Evolutionary conservation across 2,329 filamentous ascomycete species (phyloP), one percentile per base, ranked within the genome.

Genomic region (Xylaria sp.): DNA sequence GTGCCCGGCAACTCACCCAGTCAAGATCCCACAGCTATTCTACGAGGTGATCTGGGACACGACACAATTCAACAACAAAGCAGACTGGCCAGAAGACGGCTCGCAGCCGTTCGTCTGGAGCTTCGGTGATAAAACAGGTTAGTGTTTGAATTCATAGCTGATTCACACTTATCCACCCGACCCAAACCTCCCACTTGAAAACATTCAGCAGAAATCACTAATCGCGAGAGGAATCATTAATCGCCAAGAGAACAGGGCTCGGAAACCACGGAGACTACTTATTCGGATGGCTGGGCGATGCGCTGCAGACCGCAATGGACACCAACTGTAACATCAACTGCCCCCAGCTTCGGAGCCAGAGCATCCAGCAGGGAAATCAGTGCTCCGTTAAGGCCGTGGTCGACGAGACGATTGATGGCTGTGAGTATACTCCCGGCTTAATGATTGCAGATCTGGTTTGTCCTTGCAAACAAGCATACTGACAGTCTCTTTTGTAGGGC

Each of bases 11-110:
- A 79, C 79, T 1, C 85, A 87, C 71, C 86, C 86, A 0, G 81
- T 83, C 12, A 86, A 85, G 67, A 78, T 89, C 8, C 81, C 87
- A 23, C 87, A 87, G 30, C 80, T 90, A 66, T 89, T 90, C 80
- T 87, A 83, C 72, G 88, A 90, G 78, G 83, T 87, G 68, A 83
- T 87, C 70, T 90, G 84, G 81, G 78, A 82, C 57, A 76, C 75
- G 9, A 65, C 72, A 2, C 64, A 67, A 3, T 77, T 75, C 50
- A 77, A 76, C 65, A 68, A 76, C 60, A 57, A 65, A 34, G 56
- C 67, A 0, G 69, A 74, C 10, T 77, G 75, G 75, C 75, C 75
- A 0, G 62, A 65, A 32, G 75, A 77, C 45, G 75, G 75, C 10
- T 75, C 75, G 18, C 75, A 77, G 62, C 73, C 73, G 1, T 74